Percentiles rank a stretch among this genome's conserved stretches.
phyloP scores from a whole-genome alignment of 2,329 filamentous ascomycete species.

The Phialemoniopsis sp. region DNA sequence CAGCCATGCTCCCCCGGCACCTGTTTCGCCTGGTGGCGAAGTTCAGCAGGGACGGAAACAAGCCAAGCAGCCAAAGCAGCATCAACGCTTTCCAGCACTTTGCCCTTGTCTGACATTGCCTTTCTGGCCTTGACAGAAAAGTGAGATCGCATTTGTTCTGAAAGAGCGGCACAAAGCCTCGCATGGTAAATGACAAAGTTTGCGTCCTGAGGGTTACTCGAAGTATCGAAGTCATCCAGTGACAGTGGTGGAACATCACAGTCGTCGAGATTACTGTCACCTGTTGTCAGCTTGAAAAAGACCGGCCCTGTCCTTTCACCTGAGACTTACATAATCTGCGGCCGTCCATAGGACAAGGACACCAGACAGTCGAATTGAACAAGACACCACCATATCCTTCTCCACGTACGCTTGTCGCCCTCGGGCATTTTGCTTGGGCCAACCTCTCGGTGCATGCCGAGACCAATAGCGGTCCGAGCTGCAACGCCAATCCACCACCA shows the following conservation, averaged over 20 bases:
- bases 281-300: too few species aligned
- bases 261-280: background rate
- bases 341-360: conserved; percentile 1
- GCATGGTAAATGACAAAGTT: conserved; percentile 1
- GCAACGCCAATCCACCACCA: conserved; percentile 2
- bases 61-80: background rate
- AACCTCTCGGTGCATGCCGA: conserved; percentile 2
- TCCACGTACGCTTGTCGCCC: conserved; percentile 1
- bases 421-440: background rate
- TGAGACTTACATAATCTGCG: background rate
- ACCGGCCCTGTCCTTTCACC: background rate
- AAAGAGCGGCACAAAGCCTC: background rate
- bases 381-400: conserved; percentile 1
- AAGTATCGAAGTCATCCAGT: background rate
- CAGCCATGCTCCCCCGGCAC: background rate
- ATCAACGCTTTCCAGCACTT: background rate
- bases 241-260: background rate
- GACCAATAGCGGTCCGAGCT: background rate
- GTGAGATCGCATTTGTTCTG: background rate
- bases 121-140: background rate
- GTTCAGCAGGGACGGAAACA: background rate
- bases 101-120: background rate
- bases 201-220: background rate
- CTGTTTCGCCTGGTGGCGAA: background rate
- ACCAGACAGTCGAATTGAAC: conserved; percentile 3